Conservation (phyloP, 2,329 filamentous ascomycete species). For the Fonsecaea nubica region DNA sequence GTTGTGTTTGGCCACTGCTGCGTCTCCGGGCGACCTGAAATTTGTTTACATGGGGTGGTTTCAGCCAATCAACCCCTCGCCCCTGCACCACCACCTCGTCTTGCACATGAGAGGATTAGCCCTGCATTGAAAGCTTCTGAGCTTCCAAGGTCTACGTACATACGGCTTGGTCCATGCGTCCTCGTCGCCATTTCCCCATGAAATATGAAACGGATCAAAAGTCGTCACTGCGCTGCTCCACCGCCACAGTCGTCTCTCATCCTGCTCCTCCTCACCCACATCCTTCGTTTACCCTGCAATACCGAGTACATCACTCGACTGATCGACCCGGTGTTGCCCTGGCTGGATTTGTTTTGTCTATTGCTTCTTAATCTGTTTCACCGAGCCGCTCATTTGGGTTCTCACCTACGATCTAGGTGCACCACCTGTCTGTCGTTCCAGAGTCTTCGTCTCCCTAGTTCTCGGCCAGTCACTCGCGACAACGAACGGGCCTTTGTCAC, state of each 20-base stretch:
- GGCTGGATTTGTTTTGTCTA: neutral
- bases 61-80: slow-evolving; percentile 10
- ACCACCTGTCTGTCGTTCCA: neutral
- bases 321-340: neutral
- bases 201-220: neutral
- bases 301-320: neutral
- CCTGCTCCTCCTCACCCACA: neutral
- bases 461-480: neutral
- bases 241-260: neutral
- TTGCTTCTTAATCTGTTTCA: neutral
- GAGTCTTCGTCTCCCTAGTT: neutral
- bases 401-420: neutral
- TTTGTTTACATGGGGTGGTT: slow-evolving; percentile 2
- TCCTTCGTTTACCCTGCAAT: slow-evolving; percentile 4
- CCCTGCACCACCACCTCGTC: neutral
- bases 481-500: slow-evolving; percentile 6
- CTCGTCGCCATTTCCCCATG: slow-evolving; percentile 6
- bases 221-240: neutral
- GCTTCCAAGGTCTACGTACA: neutral
- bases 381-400: neutral
- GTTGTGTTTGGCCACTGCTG: neutral
- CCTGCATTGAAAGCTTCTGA: slow-evolving; percentile 1
- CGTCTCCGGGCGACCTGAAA: slow-evolving; percentile 8
- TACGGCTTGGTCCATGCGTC: slow-evolving; percentile 4
- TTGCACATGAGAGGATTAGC: neutral